Evolutionary conservation across 1,284 basidiomycete genomes (phyloP).

Genomic region (Apiotrichum brassicae): DNA sequence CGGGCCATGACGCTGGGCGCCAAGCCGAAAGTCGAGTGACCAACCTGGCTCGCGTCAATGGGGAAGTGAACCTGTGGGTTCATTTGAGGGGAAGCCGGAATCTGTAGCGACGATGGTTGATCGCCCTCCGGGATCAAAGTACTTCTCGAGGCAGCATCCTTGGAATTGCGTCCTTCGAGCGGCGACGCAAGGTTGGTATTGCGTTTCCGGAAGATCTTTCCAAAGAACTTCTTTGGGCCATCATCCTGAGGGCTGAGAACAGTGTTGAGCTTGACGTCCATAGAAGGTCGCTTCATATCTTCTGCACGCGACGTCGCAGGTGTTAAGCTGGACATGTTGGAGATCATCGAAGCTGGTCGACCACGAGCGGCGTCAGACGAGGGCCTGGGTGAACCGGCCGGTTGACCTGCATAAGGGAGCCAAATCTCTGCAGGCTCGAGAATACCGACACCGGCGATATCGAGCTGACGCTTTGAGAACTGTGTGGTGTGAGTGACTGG

Average conservation of each 20-base stretch:
- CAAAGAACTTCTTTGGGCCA: slow-evolving; percentile 59
- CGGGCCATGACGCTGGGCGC: slow-evolving; percentile 31
- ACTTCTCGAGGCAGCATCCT: not conserved
- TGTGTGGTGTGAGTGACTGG: slow-evolving; percentile 14
- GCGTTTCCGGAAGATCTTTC: slow-evolving; percentile 62
- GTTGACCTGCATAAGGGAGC: slow-evolving; percentile 25
- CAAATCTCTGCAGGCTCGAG: slow-evolving; percentile 80
- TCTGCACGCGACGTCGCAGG: slow-evolving; percentile 26
- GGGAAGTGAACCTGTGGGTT: slow-evolving; percentile 7
- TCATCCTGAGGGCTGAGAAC: slow-evolving; percentile 15
- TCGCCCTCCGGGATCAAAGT: not conserved
- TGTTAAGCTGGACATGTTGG: slow-evolving; percentile 27
- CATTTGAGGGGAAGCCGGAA: slow-evolving; percentile 3
- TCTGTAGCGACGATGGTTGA: not conserved
- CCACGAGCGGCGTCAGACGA: slow-evolving; percentile 7
- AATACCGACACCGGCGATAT: slow-evolving; percentile 67
- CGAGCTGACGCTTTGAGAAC: slow-evolving; percentile 76
- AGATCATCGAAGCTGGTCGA: slow-evolving; percentile 32
- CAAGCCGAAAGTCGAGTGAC: slow-evolving; percentile 40
- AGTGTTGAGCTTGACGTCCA: slow-evolving; percentile 21
- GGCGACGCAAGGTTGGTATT: slow-evolving; percentile 5
- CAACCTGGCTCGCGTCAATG: slow-evolving; percentile 12
- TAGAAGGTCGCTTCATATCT: slow-evolving; percentile 14
- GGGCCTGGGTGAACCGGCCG: slow-evolving; percentile 11
- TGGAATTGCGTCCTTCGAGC: not conserved